These are phyloP conservation scores for Xylariaceae sp. DNA, from an alignment of 2,329 filamentous ascomycete species.

Conservation along the genomic window DNA sequence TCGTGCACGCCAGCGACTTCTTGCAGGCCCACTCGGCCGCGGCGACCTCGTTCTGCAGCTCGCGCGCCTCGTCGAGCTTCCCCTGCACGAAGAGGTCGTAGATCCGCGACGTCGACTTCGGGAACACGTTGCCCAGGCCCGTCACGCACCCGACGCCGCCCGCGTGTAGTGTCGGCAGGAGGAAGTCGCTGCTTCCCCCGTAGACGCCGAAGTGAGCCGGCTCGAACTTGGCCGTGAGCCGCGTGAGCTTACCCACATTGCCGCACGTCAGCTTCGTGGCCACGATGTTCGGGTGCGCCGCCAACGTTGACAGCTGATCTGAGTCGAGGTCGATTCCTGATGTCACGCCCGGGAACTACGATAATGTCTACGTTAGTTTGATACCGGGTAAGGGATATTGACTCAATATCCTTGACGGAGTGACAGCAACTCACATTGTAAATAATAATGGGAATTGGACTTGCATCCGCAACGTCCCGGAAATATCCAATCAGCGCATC, in stretches of 20 bases:
- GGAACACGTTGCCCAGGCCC: conserved; percentile 52
- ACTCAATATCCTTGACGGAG: conserved; percentile 17
- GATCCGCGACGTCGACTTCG: conserved; percentile 43
- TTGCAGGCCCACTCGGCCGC: conserved; percentile 55
- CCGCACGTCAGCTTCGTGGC: conserved; percentile 35
- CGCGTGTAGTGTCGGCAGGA: conserved; percentile 44
- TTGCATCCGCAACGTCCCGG: conserved; percentile 41
- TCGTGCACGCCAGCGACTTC: conserved; percentile 50
- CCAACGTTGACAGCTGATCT: conserved; percentile 14
- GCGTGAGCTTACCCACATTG: conserved; percentile 35
- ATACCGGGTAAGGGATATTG: conserved; percentile 13
- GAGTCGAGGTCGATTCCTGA: conserved; percentile 36
- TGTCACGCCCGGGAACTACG: conserved; percentile 38
- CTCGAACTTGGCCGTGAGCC: conserved; percentile 39
- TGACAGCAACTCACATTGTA: conserved; percentile 33
- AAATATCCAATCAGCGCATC: conserved; percentile 42
- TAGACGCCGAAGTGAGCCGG: conserved; percentile 47
- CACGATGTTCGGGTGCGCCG: conserved; percentile 33
- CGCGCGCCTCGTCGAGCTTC: conserved; percentile 25
- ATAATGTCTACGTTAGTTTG: not conserved
- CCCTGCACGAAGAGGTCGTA: conserved; percentile 46
- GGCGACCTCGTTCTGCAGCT: conserved; percentile 46
- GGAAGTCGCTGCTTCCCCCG: conserved; percentile 48
- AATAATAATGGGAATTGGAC: conserved; percentile 24
- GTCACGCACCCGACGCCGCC: conserved; percentile 48